These are phyloP conservation scores for Solanum pimpinellifolium DNA, from an alignment of 257 asterid genomes.

Conservation along the genomic window DNA sequence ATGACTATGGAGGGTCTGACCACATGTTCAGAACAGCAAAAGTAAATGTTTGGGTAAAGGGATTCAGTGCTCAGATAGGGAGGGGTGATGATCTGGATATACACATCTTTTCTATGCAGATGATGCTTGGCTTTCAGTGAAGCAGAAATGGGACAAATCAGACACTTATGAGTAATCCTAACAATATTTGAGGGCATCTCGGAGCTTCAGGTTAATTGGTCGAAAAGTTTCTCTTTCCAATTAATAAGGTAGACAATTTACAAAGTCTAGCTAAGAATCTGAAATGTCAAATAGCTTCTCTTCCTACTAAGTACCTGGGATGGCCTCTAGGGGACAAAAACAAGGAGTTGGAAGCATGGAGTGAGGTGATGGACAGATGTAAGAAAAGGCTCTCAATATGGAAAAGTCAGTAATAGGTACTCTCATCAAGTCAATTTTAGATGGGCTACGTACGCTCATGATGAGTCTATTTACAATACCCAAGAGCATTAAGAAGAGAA, in stretches of 20 bases:
- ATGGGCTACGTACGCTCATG: neutral
- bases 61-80: too few relatives aligned
- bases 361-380: neutral
- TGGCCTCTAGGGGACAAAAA: neutral
- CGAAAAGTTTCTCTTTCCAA: neutral
- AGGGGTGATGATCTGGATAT: too few relatives aligned
- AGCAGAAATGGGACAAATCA: too few relatives aligned
- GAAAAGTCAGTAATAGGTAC: neutral
- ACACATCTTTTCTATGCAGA: too few relatives aligned
- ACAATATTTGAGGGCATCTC: too few relatives aligned
- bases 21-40: too few relatives aligned
- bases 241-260: neutral
- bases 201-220: neutral
- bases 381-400: neutral
- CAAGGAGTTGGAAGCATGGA: neutral
- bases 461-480: neutral
- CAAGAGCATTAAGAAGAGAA: neutral
- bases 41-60: too few relatives aligned
- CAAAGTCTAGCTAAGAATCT: neutral
- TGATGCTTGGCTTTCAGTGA: too few relatives aligned
- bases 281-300: neutral
- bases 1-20: too few relatives aligned
- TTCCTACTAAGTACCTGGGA: neutral
- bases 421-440: neutral
- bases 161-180: too few relatives aligned